Percentiles rank a stretch among this genome's conserved stretches.
phyloP scores from a whole-genome alignment of 257 asterid genomes.

The Solanum acaule region DNA sequence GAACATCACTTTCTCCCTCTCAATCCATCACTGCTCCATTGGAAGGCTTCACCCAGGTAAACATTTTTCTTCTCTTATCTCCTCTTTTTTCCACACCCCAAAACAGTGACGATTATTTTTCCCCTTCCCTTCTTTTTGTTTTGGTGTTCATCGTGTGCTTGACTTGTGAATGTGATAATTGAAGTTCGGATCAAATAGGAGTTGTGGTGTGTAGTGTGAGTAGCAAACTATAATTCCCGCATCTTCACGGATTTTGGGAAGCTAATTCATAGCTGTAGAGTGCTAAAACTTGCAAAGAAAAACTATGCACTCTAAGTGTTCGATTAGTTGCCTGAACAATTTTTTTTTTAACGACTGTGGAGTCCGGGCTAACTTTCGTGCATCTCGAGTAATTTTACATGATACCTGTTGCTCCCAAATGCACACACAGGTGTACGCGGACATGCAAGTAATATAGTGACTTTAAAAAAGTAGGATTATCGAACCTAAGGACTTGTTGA shows the following conservation, averaged over 20 bases:
- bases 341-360: background rate
- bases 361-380: no score
- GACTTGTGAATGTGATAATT: background rate
- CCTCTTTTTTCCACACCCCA: background rate
- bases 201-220: background rate
- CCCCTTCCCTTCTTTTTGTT: background rate
- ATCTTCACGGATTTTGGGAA: background rate
- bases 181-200: background rate
- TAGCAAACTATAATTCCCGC: background rate
- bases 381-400: no score
- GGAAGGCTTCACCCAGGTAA: background rate
- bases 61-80: background rate
- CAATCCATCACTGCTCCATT: background rate
- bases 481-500: no score
- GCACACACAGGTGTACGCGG: no score
- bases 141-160: background rate
- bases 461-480: accelerated
- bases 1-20: background rate
- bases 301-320: background rate
- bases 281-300: background rate
- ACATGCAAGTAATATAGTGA: no score
- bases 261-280: background rate
- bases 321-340: background rate
- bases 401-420: no score
- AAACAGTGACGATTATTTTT: no score